Conservation (phyloP, 176 grass and related monocot genomes). For the Poa annua region DNA sequence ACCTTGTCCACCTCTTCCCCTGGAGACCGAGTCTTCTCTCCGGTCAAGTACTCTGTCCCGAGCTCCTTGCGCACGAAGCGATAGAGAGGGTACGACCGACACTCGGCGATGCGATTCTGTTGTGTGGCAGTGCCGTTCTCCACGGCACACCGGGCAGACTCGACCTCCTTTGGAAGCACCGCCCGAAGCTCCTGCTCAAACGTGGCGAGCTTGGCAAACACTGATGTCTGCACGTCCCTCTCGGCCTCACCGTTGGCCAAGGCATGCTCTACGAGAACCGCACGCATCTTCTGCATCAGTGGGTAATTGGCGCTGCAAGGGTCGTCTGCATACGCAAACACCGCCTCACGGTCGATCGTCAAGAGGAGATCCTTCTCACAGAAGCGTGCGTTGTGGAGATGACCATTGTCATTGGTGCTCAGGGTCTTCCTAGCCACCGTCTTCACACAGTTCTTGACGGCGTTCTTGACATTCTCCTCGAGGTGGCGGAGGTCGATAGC, state of each 20-base stretch:
- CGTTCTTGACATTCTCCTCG: conserved; percentile 75
- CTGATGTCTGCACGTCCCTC: conserved; percentile 51
- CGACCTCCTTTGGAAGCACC: conserved; percentile 61
- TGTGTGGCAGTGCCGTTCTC: conserved; percentile 48
- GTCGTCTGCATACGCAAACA: conserved; percentile 75
- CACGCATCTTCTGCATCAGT: conserved; percentile 74
- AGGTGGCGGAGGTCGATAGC: conserved; percentile 77
- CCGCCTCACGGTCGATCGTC: conserved; percentile 66
- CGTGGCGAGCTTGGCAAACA: conserved; percentile 72
- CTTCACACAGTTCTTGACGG: conserved; percentile 59
- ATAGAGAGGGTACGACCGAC: conserved; percentile 77
- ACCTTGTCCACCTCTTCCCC: conserved; percentile 82
- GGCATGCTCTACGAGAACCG: conserved; percentile 65
- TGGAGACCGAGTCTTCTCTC: conserved; percentile 69
- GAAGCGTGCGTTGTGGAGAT: conserved; percentile 64
- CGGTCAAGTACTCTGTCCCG: conserved; percentile 55
- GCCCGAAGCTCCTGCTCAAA: conserved; percentile 64
- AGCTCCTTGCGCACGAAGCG: conserved; percentile 74
- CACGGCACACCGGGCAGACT: conserved; percentile 52
- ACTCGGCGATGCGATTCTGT: conserved; percentile 60
- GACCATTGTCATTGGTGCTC: conserved; percentile 40
- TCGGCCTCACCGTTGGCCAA: conserved; percentile 65
- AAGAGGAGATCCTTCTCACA: conserved; percentile 73
- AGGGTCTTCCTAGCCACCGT: conserved; percentile 64
- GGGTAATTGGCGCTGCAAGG: conserved; percentile 73